Evolutionary conservation across 768 basidiomycete genomes (phyloP), one percentile per base, ranked within the genome.

Genomic region (Xerocomellus chrysenteron): DNA sequence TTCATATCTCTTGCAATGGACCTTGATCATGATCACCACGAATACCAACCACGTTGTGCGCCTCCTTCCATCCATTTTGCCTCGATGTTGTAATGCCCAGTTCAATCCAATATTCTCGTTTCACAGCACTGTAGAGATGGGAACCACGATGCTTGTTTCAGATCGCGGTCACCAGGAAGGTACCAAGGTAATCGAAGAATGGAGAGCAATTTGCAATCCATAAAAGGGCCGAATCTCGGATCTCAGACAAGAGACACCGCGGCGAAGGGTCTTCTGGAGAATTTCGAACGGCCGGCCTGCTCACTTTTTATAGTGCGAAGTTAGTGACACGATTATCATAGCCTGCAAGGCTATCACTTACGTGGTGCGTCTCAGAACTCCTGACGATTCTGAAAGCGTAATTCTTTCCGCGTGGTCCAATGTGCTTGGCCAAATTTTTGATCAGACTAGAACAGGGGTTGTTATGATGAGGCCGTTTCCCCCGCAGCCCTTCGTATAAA

Each of bases 191-290:
- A 65, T 61, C 50, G 59, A 59, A 67, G 57, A 44, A 47, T 35
- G 41, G 43, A 49, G 37, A 37, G 30, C 30, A 67, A 64, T 67
- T 62, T 49, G 35, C 44, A 66, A 64, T 57, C 59, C 33, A 33
- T 32, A 50, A 64, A 58, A 52, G 28, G 33, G 32, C 62, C 46
- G 50, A 57, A 58, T 52, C 55, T 50, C 12, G 52, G 44, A 58
- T 52, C 53, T 43, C 19, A 43, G 36, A 24, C 58, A 54, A 68
- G 59, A 64, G 65, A 67, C 58, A 67, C 68, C 66, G 68, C 66
- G 66, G 68, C 54, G 65, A 69, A 63, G 58, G 26, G 48, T 37
- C 46, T 41, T 43, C 16, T 19, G 19, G 45, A 51, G 46, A 63
- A 41, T 35, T 65, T 56, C 46, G 49, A 57, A 50, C 26, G 37